Percentiles rank a stretch among this genome's conserved stretches.
phyloP scores from a whole-genome alignment of 129 eudicot species.

The Saussurea involucrata region DNA sequence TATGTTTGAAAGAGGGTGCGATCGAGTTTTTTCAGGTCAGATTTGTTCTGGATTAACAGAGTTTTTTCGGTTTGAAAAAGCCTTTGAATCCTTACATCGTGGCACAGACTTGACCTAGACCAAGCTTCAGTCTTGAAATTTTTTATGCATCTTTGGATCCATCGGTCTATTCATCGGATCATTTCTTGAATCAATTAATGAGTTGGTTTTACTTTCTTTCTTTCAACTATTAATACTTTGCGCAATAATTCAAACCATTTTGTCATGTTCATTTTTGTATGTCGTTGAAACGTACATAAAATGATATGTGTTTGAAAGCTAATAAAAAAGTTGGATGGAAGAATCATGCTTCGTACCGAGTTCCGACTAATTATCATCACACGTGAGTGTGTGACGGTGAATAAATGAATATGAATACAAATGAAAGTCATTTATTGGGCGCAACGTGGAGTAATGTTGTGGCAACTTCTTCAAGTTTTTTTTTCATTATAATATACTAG shows the following conservation, averaged over 20 bases:
- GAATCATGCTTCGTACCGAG: background rate
- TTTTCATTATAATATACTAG: background rate
- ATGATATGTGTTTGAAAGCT: background rate
- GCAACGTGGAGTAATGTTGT: slow-evolving; percentile 23
- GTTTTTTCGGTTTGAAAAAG: too few species aligned
- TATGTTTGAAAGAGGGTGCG: too few species aligned
- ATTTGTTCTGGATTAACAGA: too few species aligned
- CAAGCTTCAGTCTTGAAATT: too few species aligned
- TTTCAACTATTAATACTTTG: background rate
- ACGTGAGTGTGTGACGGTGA: slow-evolving; percentile 7
- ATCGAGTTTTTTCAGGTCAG: too few species aligned
- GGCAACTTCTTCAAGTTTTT: slow-evolving; percentile 25
- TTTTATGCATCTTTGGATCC: too few species aligned
- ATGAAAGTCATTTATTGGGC: background rate
- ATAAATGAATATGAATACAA: background rate
- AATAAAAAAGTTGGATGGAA: background rate
- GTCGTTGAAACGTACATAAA: background rate
- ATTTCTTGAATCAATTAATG: background rate
- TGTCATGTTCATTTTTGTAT: background rate
- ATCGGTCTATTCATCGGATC: background rate
- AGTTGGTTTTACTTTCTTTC: background rate
- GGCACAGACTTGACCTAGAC: too few species aligned
- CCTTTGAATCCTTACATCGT: too few species aligned
- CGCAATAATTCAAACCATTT: background rate
- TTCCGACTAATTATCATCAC: slow-evolving; percentile 3